A percentile compares a stretch with the other conserved stretches of the same genome.
Evolutionary conservation across 371 early-diverging fungal species (phyloP).

Genomic region (Circinella minor): DNA sequence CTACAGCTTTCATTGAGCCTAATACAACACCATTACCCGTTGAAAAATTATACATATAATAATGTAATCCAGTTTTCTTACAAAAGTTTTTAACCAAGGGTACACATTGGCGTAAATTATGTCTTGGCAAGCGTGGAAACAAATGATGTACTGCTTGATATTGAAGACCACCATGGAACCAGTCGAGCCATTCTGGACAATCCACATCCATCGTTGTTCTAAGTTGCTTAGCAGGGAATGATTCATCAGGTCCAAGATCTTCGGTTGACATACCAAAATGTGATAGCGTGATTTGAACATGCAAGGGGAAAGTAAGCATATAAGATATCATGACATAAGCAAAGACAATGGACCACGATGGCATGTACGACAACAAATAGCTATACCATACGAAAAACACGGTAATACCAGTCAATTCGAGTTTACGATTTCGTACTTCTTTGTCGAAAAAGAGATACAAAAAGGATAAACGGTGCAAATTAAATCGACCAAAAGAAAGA

Average conservation of each 20-base stretch:
- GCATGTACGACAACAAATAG: constrained; percentile 68
- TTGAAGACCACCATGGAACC: constrained; percentile 97
- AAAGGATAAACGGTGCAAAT: constrained; percentile 84
- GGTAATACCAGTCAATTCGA: constrained; percentile 75
- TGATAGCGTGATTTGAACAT: constrained; percentile 94
- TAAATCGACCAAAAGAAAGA: constrained; percentile 90
- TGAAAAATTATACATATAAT: constrained; percentile 72
- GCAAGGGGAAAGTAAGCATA: constrained; percentile 84
- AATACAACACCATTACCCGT: constrained; percentile 75
- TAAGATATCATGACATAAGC: constrained; percentile 82
- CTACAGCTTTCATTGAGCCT: constrained; percentile 68
- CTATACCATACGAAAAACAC: constrained; percentile 86
- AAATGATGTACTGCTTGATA: constrained; percentile 97
- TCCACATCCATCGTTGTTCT: constrained; percentile 98
- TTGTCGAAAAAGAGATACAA: constrained; percentile 62
- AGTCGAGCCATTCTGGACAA: constrained; percentile 93
- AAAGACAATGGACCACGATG: constrained; percentile 63
- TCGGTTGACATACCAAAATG: constrained; percentile 96
- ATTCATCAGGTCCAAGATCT: constrained; percentile 73
- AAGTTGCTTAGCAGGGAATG: constrained; percentile 84
- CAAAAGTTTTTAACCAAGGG: constrained; percentile 82
- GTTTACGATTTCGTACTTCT: constrained; percentile 69
- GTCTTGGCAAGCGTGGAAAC: constrained; percentile 92
- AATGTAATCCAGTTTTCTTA: constrained; percentile 67
- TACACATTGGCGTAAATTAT: constrained; percentile 76